Base-by-base conservation (phyloP, 139 green algal genomes). In the Pseudopediastrum boryanum region DNA sequence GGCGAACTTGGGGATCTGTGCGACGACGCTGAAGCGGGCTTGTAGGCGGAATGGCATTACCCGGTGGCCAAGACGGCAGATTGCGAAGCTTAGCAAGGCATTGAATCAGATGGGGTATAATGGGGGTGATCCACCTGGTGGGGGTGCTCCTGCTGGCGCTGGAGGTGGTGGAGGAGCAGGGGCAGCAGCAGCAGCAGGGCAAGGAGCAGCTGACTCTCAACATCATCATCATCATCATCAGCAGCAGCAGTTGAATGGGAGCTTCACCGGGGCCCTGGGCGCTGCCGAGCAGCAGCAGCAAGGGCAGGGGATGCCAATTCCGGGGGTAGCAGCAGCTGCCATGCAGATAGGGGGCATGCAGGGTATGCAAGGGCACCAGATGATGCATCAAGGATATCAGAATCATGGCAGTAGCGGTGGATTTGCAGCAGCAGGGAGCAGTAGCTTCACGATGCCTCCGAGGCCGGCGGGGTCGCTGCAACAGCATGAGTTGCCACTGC, bases 21-120 rank as follows among this genome's bases (percentile, higher is more conserved):
- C 93, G 0, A 98, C 94, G n/a, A 98, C 93, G 9, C 85, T 97
- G 4, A 97, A 97, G 79, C 83, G 86, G 6, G 90, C 90, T 0
- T 95, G 94, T 87, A 75, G 94, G 36, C 90, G 94, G 1, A 90
- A 97, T 68, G 92, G 92, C 71, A 96, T 97, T 81, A 90, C 90
- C 54, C 85, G 94, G 33, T 97, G 94, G 94, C 94, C 94, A 1
- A 85, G 93, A 4, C 73, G 87, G 9, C 82, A 89, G 73, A 88
- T 89, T 51, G 80, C 74, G 4, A 91, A 91, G 77, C 83, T 92
- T 0, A 85, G 61, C 76, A 78, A 83, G 42, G 79, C 86, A 16
- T 76, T 91, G 1, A 86, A 71, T 44, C 81, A 88, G 75, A 83
- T 87, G 79, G 76, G 70, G 23, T 82, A 75, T 41, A 43, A 35